Evolutionary conservation across 768 basidiomycete species (phyloP), one percentile per base, ranked within the genome.

Genomic region (Udeniomyces megalosporus): DNA sequence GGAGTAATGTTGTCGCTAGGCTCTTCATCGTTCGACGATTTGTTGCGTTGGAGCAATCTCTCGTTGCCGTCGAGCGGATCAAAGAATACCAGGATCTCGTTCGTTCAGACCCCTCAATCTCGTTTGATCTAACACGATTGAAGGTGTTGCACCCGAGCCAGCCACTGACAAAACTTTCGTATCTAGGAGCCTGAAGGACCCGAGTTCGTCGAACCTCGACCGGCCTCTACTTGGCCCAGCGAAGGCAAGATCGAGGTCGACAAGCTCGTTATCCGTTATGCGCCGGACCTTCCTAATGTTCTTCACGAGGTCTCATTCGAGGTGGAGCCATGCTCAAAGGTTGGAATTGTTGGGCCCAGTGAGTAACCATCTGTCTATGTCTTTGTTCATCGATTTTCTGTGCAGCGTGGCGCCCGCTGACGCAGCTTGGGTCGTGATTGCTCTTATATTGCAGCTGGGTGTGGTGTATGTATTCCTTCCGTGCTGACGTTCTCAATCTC

Each of bases 171-270:
- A n/a, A n/a, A 71, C 85, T 88, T 5, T 87, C 90, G 67, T 74
- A 91, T 29, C 71, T n/a, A n/a, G n/a, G n/a, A 76, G 46, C 79
- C 79, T 29, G 91, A 96, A 75, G 79, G 84, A 10, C 78, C 88
- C 1, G 91, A 96, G 71, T 87, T 84, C 69, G 71, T 87, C 47
- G 88, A 95, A 62, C 88, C 88, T 3, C 77, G 88, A 22, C 90
- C 91, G 5, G 77, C 81, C 0, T 74, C 80, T 5, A 77, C 81
- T 31, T 96, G 91, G 91, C 91, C 91, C 2, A 76, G 80, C 3
- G 26, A n/a, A 22, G 70, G 70, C 17, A 60, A 64, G 17, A 62
- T 70, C 38, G 66, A 67, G n/a, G 71, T 72, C 22, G 60, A 69
- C 22, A 65, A 70, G 28, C 65, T 71, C 7, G 68, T 69, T n/a